Evolutionary conservation across 2,329 filamentous ascomycete genomes (phyloP).

Genomic region (Beauveria bassiana): DNA sequence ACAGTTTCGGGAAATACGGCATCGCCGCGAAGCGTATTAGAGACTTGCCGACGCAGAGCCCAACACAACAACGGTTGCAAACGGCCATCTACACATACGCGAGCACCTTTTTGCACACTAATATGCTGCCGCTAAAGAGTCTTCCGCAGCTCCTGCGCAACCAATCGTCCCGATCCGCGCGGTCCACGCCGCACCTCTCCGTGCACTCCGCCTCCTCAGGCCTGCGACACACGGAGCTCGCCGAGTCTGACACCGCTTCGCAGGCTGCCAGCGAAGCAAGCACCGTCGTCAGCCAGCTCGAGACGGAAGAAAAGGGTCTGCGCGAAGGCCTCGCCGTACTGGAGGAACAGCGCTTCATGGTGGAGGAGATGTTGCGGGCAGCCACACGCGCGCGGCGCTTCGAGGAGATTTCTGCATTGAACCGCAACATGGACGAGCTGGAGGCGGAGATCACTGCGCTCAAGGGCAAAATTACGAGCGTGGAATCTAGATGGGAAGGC

Average conservation of each 20-base stretch:
- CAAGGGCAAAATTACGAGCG: slow-evolving; percentile 53
- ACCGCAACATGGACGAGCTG: slow-evolving; percentile 74
- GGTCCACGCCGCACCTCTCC: slow-evolving; percentile 24
- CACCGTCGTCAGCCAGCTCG: slow-evolving; percentile 52
- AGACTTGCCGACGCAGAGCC: slow-evolving; percentile 65
- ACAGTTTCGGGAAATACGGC: slow-evolving; percentile 85
- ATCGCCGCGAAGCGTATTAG: slow-evolving; percentile 72
- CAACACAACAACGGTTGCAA: slow-evolving; percentile 67
- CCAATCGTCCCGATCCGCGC: slow-evolving; percentile 25
- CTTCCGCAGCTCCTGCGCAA: slow-evolving; percentile 57
- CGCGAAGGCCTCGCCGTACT: slow-evolving; percentile 74
- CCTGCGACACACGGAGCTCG: slow-evolving; percentile 40
- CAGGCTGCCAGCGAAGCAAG: slow-evolving; percentile 41
- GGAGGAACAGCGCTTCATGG: slow-evolving; percentile 86
- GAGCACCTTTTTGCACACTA: slow-evolving; percentile 74
- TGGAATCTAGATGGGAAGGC: slow-evolving; percentile 54
- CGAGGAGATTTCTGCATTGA: slow-evolving; percentile 76
- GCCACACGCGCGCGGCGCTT: slow-evolving; percentile 72
- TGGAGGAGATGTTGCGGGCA: slow-evolving; percentile 74
- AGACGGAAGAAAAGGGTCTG: slow-evolving; percentile 76
- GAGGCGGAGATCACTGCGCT: slow-evolving; percentile 67
- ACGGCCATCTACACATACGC: slow-evolving; percentile 77
- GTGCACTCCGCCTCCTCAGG: slow-evolving; percentile 30
- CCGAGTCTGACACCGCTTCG: slow-evolving; percentile 38
- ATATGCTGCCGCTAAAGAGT: slow-evolving; percentile 82